These are phyloP conservation scores for Eimeria sp. DNA, from an alignment of 169 alveolate species.

Conservation along the genomic window DNA sequence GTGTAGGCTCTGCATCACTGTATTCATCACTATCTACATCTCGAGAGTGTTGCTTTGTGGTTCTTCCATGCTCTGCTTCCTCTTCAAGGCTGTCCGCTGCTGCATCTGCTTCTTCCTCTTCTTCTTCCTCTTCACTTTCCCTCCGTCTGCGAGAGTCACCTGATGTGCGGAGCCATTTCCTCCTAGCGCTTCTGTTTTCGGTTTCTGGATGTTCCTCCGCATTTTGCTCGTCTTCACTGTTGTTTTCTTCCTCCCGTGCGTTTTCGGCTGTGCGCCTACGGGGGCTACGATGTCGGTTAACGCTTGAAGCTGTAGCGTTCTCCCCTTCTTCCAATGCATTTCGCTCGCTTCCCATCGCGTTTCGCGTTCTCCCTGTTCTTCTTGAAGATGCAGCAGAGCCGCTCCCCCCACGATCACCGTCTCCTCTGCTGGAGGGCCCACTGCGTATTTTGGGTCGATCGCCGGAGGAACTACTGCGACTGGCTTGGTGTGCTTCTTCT, in stretches of 20 bases:
- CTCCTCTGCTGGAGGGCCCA: not conserved
- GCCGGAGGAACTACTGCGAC: not conserved
- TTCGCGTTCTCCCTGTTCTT: not conserved
- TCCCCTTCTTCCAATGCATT: not conserved
- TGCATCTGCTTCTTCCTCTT: not conserved
- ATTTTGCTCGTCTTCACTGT: not conserved
- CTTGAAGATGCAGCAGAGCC: not conserved
- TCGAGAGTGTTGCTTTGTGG: not conserved
- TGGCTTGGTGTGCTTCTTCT: not conserved
- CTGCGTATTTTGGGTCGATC: not conserved
- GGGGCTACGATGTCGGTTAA: not conserved
- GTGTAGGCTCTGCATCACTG: not conserved
- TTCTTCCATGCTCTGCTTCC: not conserved
- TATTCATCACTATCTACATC: not conserved
- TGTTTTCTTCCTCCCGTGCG: not conserved
- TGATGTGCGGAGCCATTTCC: not conserved
- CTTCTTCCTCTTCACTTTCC: not conserved
- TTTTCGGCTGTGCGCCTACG: slow-evolving; percentile 9
- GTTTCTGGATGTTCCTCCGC: not conserved
- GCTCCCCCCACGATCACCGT: not conserved
- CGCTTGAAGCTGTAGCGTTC: not conserved
- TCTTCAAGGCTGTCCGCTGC: not conserved
- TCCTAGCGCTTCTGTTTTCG: not conserved
- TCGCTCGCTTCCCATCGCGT: not conserved
- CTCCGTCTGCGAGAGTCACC: not conserved